Evolutionary conservation across 2,329 filamentous ascomycete genomes (phyloP).

Genomic region (Beauveria scarabaeidicola): DNA sequence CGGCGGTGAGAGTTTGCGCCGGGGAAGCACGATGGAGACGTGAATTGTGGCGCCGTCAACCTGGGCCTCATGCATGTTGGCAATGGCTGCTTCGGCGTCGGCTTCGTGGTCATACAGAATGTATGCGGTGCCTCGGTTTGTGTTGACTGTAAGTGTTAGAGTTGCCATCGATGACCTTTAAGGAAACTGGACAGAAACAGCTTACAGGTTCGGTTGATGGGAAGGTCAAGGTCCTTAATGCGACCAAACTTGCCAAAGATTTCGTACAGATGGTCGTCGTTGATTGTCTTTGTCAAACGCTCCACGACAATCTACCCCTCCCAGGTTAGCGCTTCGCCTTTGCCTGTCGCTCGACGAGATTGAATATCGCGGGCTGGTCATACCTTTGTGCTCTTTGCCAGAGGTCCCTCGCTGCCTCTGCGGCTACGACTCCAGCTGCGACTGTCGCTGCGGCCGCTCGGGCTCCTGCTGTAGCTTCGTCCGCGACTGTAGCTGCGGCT

Average conservation of each 20-base stretch:
- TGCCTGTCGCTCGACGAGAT: no score
- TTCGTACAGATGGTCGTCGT: slow-evolving; percentile 76
- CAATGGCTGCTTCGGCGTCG: slow-evolving; percentile 80
- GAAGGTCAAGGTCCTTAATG: slow-evolving; percentile 81
- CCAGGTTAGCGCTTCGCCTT: background rate
- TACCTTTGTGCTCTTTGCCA: slow-evolving; percentile 45
- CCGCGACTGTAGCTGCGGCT: slow-evolving; percentile 19
- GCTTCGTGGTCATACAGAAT: slow-evolving; percentile 71
- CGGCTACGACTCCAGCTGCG: slow-evolving; percentile 26
- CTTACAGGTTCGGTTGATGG: slow-evolving; percentile 78
- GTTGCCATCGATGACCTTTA: slow-evolving; percentile 25
- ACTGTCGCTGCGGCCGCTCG: slow-evolving; percentile 18
- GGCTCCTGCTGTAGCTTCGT: slow-evolving; percentile 23
- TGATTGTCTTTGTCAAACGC: slow-evolving; percentile 91
- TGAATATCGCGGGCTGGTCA: background rate
- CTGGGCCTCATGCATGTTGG: slow-evolving; percentile 97
- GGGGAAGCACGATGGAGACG: slow-evolving; percentile 81
- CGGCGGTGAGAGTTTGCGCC: slow-evolving; percentile 71
- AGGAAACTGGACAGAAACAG: background rate
- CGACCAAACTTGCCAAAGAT: slow-evolving; percentile 85
- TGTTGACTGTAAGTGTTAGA: slow-evolving; percentile 48
- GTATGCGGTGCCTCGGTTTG: slow-evolving; percentile 88
- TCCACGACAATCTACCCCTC: slow-evolving; percentile 70
- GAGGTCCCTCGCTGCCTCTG: slow-evolving; percentile 24
- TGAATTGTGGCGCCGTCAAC: slow-evolving; percentile 74